Base-by-base conservation (phyloP, 164 flowering plant genomes). In the Chimonanthus praecox region DNA sequence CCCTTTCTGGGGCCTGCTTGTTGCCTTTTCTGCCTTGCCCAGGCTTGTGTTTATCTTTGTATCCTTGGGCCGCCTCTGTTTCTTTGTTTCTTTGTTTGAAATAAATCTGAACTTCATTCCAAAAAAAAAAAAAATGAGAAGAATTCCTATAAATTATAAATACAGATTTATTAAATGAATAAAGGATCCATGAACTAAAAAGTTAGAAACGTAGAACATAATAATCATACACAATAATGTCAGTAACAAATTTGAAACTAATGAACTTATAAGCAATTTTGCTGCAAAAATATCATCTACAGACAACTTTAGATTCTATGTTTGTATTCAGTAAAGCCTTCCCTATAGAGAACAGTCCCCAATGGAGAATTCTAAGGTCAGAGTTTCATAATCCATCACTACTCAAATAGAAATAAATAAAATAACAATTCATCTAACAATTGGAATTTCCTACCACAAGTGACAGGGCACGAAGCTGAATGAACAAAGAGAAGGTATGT, bases 391-490 rank as follows among this genome's bases (percentile, higher is more conserved):
- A 11, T 6, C 15, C 60, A 54, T 33, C 33, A 11, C 60, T 6
- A 49, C 51, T 5, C 6, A 60, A n/a, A n/a, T 62, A 62, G 3
- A 70, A 45, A 8, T 6, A 4, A 50, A 7, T 20, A 49, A 44
- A 1, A 11, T 48, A 33, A 33, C 4, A 16, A 6, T 15, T 10
- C 54, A 16, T 63, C 69, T 75, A 64, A 10, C 48, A 68, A 71
- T 54, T 54, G 16, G 54, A 50, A 75, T 74, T 68, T 82, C 99
- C 49, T 92, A 96, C 99, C 98, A 94, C 94, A 75, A 96, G 97
- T 94, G 74, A 96, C 90, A 49, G 99, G 74, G 98, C 99, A 79
- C 99, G 94, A 48, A 96, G 97, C 98, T 97, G 92, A 78, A 94
- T 94, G 80, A 94, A 96, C 49, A 98, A 96, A 76, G 98, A 94